These are phyloP conservation scores for Rhododendron kiyosumense DNA, from an alignment of 148 eudicot species.

Conservation along the genomic window DNA sequence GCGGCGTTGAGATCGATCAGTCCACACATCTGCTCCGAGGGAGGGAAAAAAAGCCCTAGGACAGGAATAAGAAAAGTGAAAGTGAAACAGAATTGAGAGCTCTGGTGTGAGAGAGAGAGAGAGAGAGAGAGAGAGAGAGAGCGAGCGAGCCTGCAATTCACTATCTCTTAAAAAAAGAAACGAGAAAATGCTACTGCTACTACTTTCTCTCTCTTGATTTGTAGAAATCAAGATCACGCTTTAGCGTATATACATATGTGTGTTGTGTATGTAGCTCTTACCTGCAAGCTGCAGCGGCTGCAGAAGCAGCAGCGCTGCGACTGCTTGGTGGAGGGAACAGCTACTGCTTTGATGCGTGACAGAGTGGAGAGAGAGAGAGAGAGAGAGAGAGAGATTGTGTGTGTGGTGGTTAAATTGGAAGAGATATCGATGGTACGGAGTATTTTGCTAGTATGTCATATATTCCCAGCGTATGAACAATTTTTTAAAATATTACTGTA, in stretches of 20 bases:
- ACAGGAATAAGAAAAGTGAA: background rate
- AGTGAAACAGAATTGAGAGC: background rate
- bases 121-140: background rate
- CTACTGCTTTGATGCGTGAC: slow-evolving; percentile 46
- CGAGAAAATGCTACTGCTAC: background rate
- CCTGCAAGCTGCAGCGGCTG: slow-evolving; percentile 37
- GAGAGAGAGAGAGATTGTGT: background rate
- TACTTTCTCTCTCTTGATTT: background rate
- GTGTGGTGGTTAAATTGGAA: background rate
- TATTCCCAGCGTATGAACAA: background rate
- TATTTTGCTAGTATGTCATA: background rate
- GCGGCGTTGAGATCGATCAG: slow-evolving; percentile 79
- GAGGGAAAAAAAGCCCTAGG: slow-evolving; percentile 1
- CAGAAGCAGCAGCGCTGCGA: slow-evolving; percentile 38
- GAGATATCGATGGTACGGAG: background rate
- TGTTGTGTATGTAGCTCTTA: background rate
- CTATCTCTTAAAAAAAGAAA: background rate
- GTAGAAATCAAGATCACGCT: slow-evolving; percentile 18
- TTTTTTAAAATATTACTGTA: no score
- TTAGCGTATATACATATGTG: background rate
- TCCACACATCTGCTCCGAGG: slow-evolving; percentile 45
- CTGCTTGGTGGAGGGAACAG: slow-evolving; percentile 30
- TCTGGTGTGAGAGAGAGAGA: background rate
- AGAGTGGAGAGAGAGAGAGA: slow-evolving; percentile 28
- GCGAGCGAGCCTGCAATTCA: background rate